Evolutionary conservation across 2,329 filamentous ascomycete species (phyloP).

Genomic region (Beauveria sp.): DNA sequence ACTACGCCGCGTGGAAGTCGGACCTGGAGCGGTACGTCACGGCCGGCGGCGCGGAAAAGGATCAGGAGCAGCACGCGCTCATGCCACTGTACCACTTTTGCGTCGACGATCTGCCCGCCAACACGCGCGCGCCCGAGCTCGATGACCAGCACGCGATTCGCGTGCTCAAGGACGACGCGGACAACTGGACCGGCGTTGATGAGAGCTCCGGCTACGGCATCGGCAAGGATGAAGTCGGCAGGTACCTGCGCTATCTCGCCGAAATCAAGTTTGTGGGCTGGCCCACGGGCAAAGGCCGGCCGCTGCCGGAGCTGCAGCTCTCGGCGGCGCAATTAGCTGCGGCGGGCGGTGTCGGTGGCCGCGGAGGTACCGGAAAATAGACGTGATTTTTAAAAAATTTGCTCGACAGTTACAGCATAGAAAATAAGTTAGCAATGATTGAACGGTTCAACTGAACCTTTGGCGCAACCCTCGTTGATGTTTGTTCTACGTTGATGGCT

Average conservation of each 20-base stretch:
- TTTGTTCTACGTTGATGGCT: too few species aligned
- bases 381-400: too few species aligned
- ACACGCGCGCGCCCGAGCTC: slow-evolving; percentile 63
- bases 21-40: slow-evolving; percentile 22
- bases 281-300: slow-evolving; percentile 16
- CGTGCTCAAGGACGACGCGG: slow-evolving; percentile 55
- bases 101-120: slow-evolving; percentile 56
- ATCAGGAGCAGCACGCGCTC: slow-evolving; percentile 23
- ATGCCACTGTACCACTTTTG: slow-evolving; percentile 68
- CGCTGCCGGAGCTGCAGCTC: too few species aligned
- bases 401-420: too few species aligned
- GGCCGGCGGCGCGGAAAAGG: slow-evolving; percentile 19
- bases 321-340: too few species aligned
- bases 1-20: slow-evolving; percentile 43
- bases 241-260: slow-evolving; percentile 22
- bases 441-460: too few species aligned
- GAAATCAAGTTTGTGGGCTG: slow-evolving; percentile 23
- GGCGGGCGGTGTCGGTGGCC: too few species aligned
- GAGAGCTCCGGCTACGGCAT: slow-evolving; percentile 38
- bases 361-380: too few species aligned
- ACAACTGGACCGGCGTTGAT: slow-evolving; percentile 51
- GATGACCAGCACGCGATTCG: slow-evolving; percentile 56
- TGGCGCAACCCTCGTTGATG: too few species aligned
- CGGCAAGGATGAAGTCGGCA: slow-evolving; percentile 18
- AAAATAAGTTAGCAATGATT: too few species aligned